Evolutionary conservation across 2,329 filamentous ascomycete species (phyloP).

Genomic region (Fusarium dimerum): DNA sequence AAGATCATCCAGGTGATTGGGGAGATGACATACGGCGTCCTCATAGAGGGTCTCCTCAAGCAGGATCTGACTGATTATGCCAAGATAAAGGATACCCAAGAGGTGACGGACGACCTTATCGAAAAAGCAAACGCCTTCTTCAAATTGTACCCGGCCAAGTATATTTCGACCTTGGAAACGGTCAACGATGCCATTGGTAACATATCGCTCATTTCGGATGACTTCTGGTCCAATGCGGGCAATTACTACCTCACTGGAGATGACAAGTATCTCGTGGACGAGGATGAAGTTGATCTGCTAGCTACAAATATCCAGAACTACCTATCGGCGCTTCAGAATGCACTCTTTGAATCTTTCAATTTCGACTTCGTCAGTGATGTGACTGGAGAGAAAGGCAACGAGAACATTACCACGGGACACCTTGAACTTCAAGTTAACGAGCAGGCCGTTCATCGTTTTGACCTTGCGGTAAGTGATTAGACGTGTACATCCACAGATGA

Average conservation of each 20-base stretch:
- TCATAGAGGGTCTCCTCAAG: neutral
- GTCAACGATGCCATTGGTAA: conserved; percentile 29
- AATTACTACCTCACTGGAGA: conserved; percentile 9
- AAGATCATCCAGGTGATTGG: conserved; percentile 39
- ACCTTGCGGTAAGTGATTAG: conserved; percentile 32
- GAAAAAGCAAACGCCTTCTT: conserved; percentile 24
- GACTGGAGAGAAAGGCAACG: conserved; percentile 14
- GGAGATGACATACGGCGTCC: conserved; percentile 13
- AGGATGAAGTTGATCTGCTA: conserved; percentile 6
- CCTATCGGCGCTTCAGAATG: conserved; percentile 28
- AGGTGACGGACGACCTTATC: conserved; percentile 16
- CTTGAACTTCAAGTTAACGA: conserved; percentile 27
- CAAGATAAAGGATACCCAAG: conserved; percentile 19
- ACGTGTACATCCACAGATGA: no score
- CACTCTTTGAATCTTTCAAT: conserved; percentile 32
- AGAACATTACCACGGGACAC: conserved; percentile 13
- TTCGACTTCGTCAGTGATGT: conserved; percentile 33
- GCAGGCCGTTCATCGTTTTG: conserved; percentile 27
- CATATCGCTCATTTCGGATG: conserved; percentile 28
- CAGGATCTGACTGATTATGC: conserved; percentile 7
- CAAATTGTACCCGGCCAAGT: conserved; percentile 30
- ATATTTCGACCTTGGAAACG: conserved; percentile 15
- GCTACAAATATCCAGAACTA: conserved; percentile 8
- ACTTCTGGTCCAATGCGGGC: conserved; percentile 27
- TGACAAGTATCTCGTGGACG: conserved; percentile 2